Base-by-base conservation (phyloP, 1,284 basidiomycete genomes). In the Boletus holoroseus region DNA sequence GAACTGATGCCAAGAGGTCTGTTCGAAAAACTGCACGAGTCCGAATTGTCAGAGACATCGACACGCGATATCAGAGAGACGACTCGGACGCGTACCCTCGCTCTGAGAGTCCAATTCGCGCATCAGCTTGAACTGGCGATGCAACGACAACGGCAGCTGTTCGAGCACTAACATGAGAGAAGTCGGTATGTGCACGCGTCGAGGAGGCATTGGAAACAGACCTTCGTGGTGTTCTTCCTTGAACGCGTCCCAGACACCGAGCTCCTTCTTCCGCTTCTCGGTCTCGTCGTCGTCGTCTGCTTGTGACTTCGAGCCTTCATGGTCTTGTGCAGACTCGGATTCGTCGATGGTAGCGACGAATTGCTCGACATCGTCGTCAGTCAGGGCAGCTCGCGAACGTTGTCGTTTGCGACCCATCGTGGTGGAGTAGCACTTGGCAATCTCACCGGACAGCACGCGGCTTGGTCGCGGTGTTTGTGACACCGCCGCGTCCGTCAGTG, bases 81-180 rank as follows among this genome's bases (percentile, higher is more conserved):
- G 12, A 26, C 44, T 16, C n/a, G n/a, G 39, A 26, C 18, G 63
- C 79, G 56, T 58, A 89, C 89, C 71, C 46, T 78, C 68, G 47
- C 81, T 76, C 63, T 91, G 88, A 54, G 82, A 75, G 59, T 95
- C 93, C 27, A 94, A 71, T 67, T 95, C 91, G n/a, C 78, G 73
- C 62, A 94, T 77, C 31, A 95, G 73, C 20, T 82, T 75, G 67
- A 86, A 88, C 51, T 89, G 85, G 34, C 93, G 76, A 62, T 91
- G 86, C 47, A 95, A 67, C 47, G 89, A 88, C 51, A 94, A 71
- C 2, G 93, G 92, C 5, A 95, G 70, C 67, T 94, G 91, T 60
- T 94, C 92, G 48, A 93, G 79, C 47, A 87, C 88, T 90, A 56
- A 51, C 40, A 18, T 2, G 20, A 26, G 8, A 16, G 1, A 13